phyloP scores from a whole-genome alignment of 106 monocot genomes.

The Triglochin maritima region DNA sequence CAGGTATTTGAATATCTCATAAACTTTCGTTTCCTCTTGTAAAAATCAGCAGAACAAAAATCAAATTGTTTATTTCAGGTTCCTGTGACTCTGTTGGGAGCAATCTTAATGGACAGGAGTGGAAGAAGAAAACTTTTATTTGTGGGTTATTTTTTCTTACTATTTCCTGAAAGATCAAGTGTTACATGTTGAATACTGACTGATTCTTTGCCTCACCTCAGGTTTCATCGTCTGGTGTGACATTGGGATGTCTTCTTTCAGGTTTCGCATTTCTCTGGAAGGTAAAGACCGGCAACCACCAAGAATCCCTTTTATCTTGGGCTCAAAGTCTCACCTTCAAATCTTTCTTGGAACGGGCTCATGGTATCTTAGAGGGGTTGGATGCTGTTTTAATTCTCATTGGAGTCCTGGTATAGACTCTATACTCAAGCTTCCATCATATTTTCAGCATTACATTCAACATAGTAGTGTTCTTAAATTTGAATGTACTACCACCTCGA shows the following conservation, averaged over 20 bases:
- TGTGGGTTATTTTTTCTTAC: constrained; percentile 3
- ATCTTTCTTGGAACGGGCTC: constrained; percentile 18
- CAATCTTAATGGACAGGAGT: constrained; percentile 48
- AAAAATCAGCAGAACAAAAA: background rate
- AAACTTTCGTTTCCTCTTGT: background rate
- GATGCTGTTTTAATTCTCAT: constrained; percentile 36
- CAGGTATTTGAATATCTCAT: constrained; percentile 22
- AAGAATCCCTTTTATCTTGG: background rate
- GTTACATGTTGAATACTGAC: background rate
- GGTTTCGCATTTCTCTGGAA: constrained; percentile 48
- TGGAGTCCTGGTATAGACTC: constrained; percentile 41
- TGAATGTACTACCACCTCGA: background rate
- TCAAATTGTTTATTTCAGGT: constrained; percentile 25
- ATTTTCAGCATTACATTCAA: background rate
- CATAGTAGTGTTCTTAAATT: background rate
- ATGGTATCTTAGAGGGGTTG: constrained; percentile 22
- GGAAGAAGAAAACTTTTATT: constrained; percentile 66
- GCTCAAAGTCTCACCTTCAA: background rate
- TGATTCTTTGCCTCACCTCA: constrained; percentile 9
- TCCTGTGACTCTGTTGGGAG: constrained; percentile 45
- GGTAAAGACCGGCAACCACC: constrained; percentile 10
- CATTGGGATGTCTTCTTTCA: constrained; percentile 32
- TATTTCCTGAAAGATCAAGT: background rate
- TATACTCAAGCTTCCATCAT: background rate
- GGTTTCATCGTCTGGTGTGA: constrained; percentile 56